A percentile compares a stretch with the other conserved stretches of the same genome.
Evolutionary conservation across 2,329 filamentous ascomycete species (phyloP).

Genomic region (Penicillium sp.): DNA sequence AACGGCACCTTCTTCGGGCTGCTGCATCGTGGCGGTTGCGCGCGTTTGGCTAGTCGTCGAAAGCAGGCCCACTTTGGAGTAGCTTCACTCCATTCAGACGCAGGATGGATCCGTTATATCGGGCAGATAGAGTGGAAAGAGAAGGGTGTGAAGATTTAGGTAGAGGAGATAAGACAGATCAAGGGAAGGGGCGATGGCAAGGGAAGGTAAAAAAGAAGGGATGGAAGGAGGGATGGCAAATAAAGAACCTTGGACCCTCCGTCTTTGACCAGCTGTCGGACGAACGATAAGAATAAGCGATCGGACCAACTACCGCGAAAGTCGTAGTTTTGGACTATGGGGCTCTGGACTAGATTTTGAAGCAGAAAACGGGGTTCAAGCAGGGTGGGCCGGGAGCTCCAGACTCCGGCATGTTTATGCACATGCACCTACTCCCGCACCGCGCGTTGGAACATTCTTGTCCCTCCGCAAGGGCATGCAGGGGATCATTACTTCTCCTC

Average conservation of each 20-base stretch:
- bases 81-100: neutral
- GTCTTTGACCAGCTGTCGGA: neutral
- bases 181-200: neutral
- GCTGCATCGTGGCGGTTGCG: conserved; percentile 16
- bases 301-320: neutral
- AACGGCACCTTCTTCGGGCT: conserved; percentile 18
- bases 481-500: neutral
- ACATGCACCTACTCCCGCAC: neutral
- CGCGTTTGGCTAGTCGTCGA: conserved; percentile 1
- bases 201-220: neutral
- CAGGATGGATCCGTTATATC: neutral
- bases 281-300: neutral
- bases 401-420: neutral
- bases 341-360: neutral
- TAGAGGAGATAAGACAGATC: neutral
- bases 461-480: neutral
- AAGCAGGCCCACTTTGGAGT: conserved; percentile 4
- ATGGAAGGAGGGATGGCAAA: neutral
- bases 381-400: neutral
- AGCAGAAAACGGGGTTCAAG: neutral
- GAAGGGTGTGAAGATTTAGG: neutral
- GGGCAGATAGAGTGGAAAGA: neutral
- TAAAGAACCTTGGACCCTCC: neutral
- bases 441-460: neutral
- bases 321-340: neutral